A percentile compares a stretch with the other conserved stretches of the same genome.
phyloP scores from a whole-genome alignment of 2,329 filamentous ascomycete species.

The Ceratocystis huliohia region DNA sequence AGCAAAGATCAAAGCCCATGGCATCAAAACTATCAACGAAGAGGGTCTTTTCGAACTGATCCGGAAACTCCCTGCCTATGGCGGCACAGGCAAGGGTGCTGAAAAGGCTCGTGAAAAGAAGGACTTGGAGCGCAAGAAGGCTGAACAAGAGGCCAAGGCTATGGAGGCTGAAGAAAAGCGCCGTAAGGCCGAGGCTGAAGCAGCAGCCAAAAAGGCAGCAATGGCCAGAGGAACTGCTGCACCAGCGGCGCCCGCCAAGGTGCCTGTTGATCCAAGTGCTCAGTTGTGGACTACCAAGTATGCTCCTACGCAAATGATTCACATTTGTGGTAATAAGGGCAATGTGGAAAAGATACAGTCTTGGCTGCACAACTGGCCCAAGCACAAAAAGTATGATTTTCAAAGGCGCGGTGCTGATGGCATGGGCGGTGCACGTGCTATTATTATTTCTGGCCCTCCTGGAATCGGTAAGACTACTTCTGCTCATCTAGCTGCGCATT shows the following conservation, averaged over 20 bases:
- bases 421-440: constrained; percentile 68
- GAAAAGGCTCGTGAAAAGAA: constrained; percentile 76
- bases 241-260: constrained; percentile 28
- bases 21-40: constrained; percentile 87
- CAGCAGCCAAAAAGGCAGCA: constrained; percentile 35
- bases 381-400: constrained; percentile 67
- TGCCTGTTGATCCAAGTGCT: constrained; percentile 36
- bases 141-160: constrained; percentile 65
- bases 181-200: constrained; percentile 39
- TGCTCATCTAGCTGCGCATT: constrained; percentile 81
- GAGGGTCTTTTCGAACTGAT: constrained; percentile 84
- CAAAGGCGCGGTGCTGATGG: constrained; percentile 74
- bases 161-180: constrained; percentile 72
- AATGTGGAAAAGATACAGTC: constrained; percentile 78
- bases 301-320: constrained; percentile 67
- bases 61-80: constrained; percentile 64
- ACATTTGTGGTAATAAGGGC: constrained; percentile 91
- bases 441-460: constrained; percentile 89
- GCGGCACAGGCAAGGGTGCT: constrained; percentile 77
- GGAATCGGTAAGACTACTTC: constrained; percentile 97
- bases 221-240: constrained; percentile 30
- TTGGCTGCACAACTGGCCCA: constrained; percentile 76
- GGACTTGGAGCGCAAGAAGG: constrained; percentile 69
- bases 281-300: constrained; percentile 93
- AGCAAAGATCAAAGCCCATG: constrained; percentile 64